Percentiles rank a stretch among this genome's conserved stretches.
phyloP scores from a whole-genome alignment of 176 grass and related monocot species.

The Carex littledalei region DNA sequence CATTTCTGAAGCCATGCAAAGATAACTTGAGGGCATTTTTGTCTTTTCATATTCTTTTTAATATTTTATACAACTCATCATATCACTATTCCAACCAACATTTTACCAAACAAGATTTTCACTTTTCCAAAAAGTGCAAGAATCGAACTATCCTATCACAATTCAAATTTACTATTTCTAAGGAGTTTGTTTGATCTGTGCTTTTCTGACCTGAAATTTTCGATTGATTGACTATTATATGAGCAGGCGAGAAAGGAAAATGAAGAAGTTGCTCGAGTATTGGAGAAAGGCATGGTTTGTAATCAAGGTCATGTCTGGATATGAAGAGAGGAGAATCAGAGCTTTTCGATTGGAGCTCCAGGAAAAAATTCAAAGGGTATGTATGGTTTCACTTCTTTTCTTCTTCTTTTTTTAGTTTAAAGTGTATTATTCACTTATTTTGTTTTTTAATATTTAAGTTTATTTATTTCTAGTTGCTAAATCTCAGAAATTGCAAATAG shows the following conservation, averaged over 20 bases:
- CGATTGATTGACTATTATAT: background rate
- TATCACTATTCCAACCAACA: too few relatives aligned
- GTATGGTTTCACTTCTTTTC: background rate
- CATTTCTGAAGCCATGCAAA: too few relatives aligned
- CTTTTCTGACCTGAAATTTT: conserved; percentile 5
- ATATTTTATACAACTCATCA: too few relatives aligned
- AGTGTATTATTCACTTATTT: background rate
- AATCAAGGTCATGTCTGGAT: conserved; percentile 67
- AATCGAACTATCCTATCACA: too few relatives aligned
- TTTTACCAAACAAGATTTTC: too few relatives aligned
- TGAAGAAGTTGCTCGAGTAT: conserved; percentile 76
- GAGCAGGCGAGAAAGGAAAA: background rate
- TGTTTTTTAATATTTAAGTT: background rate
- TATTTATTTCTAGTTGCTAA: background rate
- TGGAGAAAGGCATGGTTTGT: conserved; percentile 82
- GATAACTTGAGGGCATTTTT: too few relatives aligned
- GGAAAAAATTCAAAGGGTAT: conserved; percentile 55
- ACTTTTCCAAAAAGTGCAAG: too few relatives aligned
- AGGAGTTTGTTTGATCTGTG: background rate
- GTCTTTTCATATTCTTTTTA: too few relatives aligned
- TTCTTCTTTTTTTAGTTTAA: background rate
- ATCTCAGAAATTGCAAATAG: background rate
- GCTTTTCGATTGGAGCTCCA: conserved; percentile 72
- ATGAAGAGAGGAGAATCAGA: conserved; percentile 88
- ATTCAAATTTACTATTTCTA: too few relatives aligned